Conservation (phyloP, 2,329 filamentous ascomycete species). For the Colletotrichum sp. region DNA sequence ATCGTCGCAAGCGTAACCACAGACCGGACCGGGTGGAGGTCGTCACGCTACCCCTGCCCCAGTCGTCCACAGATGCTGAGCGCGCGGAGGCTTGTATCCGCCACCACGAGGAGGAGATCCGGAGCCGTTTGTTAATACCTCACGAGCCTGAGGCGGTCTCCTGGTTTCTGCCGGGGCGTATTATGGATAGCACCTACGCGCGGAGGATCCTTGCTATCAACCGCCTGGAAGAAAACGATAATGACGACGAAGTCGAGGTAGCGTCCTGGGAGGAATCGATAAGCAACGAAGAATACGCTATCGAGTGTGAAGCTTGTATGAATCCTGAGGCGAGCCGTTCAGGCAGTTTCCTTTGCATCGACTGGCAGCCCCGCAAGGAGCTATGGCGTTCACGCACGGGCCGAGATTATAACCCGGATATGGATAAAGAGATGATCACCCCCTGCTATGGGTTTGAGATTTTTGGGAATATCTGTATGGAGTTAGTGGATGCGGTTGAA, state of each 20-base stretch:
- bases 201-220: background rate
- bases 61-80: background rate
- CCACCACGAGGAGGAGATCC: background rate
- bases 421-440: accelerated
- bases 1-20: background rate
- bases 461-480: background rate
- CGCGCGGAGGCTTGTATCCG: background rate
- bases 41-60: background rate
- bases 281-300: background rate
- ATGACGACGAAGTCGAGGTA: background rate
- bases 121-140: background rate
- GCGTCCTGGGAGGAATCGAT: background rate
- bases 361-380: background rate
- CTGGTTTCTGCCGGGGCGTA: background rate
- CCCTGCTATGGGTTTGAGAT: background rate
- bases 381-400: background rate
- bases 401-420: background rate
- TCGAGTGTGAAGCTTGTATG: background rate
- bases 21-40: background rate
- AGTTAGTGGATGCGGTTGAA: background rate
- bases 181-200: background rate
- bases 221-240: background rate
- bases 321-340: background rate
- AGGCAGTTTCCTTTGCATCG: background rate
- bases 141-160: background rate